These are phyloP conservation scores for Penicillium sp. DNA, from an alignment of 2,329 filamentous ascomycete genomes.

Conservation along the genomic window DNA sequence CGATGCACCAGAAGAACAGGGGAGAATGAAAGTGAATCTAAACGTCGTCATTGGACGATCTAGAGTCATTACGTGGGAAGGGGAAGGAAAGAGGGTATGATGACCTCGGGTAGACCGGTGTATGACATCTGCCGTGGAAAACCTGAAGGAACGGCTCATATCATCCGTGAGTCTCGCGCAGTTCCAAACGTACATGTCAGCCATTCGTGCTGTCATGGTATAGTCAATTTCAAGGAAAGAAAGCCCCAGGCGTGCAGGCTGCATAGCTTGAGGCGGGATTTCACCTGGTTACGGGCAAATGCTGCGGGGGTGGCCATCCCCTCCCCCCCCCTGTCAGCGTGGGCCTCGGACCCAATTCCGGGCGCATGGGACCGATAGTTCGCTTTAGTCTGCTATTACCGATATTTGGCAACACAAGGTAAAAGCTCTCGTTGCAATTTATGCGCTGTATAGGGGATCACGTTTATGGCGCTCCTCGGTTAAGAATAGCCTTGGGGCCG, in stretches of 20 bases:
- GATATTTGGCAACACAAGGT: neutral
- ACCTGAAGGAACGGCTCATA: neutral
- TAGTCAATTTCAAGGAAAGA: neutral
- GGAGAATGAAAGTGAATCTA: slow-evolving; percentile 2
- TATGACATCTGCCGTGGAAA: neutral
- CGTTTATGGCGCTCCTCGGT: neutral
- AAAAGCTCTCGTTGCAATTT: neutral
- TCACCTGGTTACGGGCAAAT: slow-evolving; percentile 11
- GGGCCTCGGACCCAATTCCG: slow-evolving; percentile 19
- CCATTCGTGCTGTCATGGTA: slow-evolving; percentile 1
- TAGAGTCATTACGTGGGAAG: neutral
- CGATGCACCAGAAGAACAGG: neutral
- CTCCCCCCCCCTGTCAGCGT: slow-evolving; percentile 15
- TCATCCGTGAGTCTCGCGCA: neutral
- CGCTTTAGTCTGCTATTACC: neutral
- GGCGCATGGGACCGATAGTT: slow-evolving; percentile 4
- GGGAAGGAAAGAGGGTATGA: neutral
- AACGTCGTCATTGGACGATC: slow-evolving; percentile 15
- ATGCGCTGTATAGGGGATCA: neutral
- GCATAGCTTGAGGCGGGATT: neutral
- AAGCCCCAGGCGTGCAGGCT: neutral
- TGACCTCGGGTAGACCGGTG: neutral
- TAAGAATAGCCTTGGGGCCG: neutral
- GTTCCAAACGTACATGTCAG: neutral
- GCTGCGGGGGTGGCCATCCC: slow-evolving; percentile 17